Evolutionary conservation across 257 asterid species (phyloP).

Genomic region (Solanum sejunctum): DNA sequence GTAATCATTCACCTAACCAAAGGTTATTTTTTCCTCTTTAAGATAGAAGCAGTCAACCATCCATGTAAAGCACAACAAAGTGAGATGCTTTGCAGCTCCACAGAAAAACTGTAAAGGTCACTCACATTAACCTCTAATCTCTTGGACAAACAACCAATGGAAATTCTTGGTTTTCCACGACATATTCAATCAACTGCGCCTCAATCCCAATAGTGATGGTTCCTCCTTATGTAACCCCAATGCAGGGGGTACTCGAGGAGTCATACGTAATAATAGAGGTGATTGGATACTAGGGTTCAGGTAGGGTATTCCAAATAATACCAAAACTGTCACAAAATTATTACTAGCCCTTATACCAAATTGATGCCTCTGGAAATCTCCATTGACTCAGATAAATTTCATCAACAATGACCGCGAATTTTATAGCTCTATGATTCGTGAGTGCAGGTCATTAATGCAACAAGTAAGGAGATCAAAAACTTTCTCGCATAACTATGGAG

Average conservation of each 20-base stretch:
- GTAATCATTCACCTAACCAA: not conserved
- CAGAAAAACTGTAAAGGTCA: not conserved
- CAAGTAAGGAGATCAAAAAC: not conserved
- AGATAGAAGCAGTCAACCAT: not conserved
- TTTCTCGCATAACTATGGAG: not conserved
- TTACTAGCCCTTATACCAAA: not conserved
- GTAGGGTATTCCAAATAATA: not conserved
- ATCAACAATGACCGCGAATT: not conserved
- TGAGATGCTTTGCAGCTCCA: not conserved
- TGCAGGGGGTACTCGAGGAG: not conserved
- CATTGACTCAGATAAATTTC: not conserved
- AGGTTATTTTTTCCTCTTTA: not conserved
- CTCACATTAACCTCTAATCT: not conserved
- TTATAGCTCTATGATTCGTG: not conserved
- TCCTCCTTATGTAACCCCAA: not conserved
- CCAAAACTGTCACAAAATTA: not conserved
- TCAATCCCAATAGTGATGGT: not conserved
- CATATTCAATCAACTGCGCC: not conserved
- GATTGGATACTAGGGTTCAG: not conserved
- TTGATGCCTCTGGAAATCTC: not conserved
- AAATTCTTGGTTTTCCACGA: not conserved
- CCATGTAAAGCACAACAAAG: not conserved
- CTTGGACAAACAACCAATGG: not conserved
- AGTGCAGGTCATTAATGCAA: not conserved
- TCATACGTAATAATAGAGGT: not conserved